These are phyloP conservation scores for Prunus dulcis DNA, from an alignment of 306 rosid species.

Conservation along the genomic window DNA sequence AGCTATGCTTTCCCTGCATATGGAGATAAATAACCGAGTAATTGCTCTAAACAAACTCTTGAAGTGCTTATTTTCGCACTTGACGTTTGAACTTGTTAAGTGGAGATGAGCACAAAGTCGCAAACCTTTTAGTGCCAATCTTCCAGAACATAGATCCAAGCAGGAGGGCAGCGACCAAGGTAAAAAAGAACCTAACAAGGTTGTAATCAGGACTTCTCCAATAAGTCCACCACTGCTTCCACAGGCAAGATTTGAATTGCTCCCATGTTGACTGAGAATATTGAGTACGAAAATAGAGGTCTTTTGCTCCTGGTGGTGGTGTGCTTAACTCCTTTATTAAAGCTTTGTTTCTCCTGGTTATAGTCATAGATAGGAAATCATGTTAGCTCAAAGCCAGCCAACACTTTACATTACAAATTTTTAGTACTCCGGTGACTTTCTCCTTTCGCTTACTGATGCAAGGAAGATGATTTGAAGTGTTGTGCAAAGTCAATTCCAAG, in stretches of 20 bases:
- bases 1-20: conserved; percentile 45
- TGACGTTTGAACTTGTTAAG: conserved; percentile 5
- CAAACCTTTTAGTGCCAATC: conserved; percentile 65
- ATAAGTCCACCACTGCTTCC: conserved; percentile 94
- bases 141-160: conserved; percentile 88
- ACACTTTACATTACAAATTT: neutral
- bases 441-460: conserved; percentile 61
- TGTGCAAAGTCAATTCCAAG: conserved; percentile 92
- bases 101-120: neutral
- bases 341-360: conserved; percentile 69
- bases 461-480: conserved; percentile 65
- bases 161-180: conserved; percentile 70
- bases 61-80: neutral
- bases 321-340: conserved; percentile 61
- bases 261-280: conserved; percentile 66
- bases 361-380: neutral
- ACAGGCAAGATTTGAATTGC: conserved; percentile 76
- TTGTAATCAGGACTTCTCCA: conserved; percentile 98
- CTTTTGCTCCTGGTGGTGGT: conserved; percentile 66
- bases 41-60: neutral
- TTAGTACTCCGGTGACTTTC: neutral
- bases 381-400: conserved; percentile 26
- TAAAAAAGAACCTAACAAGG: conserved; percentile 78
- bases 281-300: conserved; percentile 60
- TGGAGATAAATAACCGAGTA: neutral